A percentile compares a stretch with the other conserved stretches of the same genome.
Conservation (phyloP, 2,329 filamentous ascomycete species). For the Dryadomyces sulphureus region DNA sequence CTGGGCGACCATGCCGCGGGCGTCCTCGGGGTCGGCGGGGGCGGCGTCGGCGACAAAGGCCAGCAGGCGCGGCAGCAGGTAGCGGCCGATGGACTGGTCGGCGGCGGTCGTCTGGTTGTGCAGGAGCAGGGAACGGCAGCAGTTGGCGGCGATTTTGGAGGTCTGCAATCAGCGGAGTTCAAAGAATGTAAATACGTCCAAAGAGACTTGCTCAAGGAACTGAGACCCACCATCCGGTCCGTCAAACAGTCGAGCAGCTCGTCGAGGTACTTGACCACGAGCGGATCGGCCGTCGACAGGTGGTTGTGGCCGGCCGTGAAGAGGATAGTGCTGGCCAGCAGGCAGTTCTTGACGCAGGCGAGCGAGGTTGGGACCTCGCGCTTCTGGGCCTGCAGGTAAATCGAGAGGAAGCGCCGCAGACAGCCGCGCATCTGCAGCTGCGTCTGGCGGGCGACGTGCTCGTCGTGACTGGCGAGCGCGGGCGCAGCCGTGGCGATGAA, state of each 20-base stretch:
- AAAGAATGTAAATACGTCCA: no score
- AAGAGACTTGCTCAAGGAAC: neutral
- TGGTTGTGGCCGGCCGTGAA: conserved; percentile 69
- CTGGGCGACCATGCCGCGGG: conserved; percentile 54
- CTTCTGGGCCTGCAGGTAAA: conserved; percentile 62
- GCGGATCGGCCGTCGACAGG: conserved; percentile 58
- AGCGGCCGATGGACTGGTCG: conserved; percentile 59
- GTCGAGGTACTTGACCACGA: conserved; percentile 60
- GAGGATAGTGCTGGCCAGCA: conserved; percentile 77
- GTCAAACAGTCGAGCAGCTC: conserved; percentile 75
- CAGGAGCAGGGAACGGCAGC: conserved; percentile 70
- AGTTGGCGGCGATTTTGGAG: conserved; percentile 80
- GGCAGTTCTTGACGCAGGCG: conserved; percentile 80
- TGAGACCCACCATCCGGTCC: conserved; percentile 49
- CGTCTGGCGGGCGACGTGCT: conserved; percentile 38
- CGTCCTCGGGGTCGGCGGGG: conserved; percentile 67
- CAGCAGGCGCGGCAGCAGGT: conserved; percentile 61
- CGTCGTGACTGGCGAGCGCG: conserved; percentile 26
- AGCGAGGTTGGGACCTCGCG: conserved; percentile 63
- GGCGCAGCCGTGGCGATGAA: conserved; percentile 61
- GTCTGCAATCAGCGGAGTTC: conserved; percentile 32
- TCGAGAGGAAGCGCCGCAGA: conserved; percentile 66
- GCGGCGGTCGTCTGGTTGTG: conserved; percentile 45
- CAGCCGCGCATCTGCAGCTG: conserved; percentile 66
- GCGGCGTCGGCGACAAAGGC: conserved; percentile 56